Evolutionary conservation across 225 moss, liverwort and hornwort species (phyloP).

Genomic region (Pseudisothecium myosuroides): DNA sequence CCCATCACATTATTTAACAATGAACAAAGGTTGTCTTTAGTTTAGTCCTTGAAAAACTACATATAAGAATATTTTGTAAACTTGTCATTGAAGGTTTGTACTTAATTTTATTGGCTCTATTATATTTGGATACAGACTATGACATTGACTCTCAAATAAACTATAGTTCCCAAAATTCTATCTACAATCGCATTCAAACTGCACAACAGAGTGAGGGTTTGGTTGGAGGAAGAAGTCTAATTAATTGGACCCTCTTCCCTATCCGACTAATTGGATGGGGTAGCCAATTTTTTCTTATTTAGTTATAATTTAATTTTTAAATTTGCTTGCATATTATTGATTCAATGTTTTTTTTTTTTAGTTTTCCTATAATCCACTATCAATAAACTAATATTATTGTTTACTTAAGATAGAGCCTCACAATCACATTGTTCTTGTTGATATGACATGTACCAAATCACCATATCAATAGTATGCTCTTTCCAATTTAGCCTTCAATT

Average conservation of each 20-base stretch:
- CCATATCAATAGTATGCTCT: background rate
- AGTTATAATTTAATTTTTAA: no score
- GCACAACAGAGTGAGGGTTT: accelerated
- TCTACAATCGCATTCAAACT: no score
- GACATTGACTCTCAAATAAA: no score
- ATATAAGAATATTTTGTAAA: background rate
- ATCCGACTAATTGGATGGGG: accelerated
- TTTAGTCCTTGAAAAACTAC: background rate
- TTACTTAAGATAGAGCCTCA: background rate
- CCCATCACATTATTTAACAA: background rate
- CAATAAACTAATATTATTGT: background rate
- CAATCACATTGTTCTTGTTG: accelerated
- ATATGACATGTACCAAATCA: background rate
- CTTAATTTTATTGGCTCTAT: background rate
- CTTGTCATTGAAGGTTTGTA: background rate
- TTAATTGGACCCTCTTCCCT: background rate
- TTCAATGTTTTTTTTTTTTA: background rate
- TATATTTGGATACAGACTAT: accelerated
- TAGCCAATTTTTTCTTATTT: background rate
- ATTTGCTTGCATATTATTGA: background rate
- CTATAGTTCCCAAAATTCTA: no score
- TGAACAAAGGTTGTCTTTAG: background rate
- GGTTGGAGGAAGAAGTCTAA: no score
- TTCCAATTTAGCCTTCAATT: background rate
- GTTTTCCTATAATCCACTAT: background rate